Evolutionary conservation across 805 yeast genomes (phyloP).

Genomic region (Starmerella bacillaris): DNA sequence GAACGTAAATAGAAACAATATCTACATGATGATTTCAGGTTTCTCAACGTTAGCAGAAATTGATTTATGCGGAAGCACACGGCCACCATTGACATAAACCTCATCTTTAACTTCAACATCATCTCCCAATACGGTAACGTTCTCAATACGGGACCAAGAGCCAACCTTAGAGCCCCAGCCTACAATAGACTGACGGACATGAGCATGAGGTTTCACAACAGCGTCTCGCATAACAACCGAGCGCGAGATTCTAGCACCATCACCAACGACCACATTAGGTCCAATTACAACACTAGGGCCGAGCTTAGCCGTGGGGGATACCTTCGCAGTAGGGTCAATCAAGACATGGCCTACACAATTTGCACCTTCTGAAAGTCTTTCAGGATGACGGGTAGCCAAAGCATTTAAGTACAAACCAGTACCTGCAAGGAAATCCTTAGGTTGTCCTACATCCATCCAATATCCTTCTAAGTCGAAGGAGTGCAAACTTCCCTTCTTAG

Average conservation of each 20-base stretch:
- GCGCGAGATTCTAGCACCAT: conserved; percentile 96
- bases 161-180: conserved; percentile 99
- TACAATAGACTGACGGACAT: conserved; percentile 92
- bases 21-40: conserved; percentile 93
- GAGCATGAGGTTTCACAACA: conserved; percentile 87
- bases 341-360: conserved; percentile 78
- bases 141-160: conserved; percentile 97
- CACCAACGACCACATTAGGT: conserved; percentile 88
- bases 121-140: conserved; percentile 94
- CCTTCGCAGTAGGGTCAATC: conserved; percentile 87
- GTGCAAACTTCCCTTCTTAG: conserved; percentile 71
- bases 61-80: conserved; percentile 95
- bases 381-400: conserved; percentile 61
- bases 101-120: conserved; percentile 97
- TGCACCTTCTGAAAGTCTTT: conserved; percentile 43
- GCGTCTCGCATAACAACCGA: conserved; percentile 86
- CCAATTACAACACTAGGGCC: conserved; percentile 98
- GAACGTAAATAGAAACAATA: conserved; percentile 15
- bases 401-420: conserved; percentile 81
- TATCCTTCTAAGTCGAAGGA: conserved; percentile 96
- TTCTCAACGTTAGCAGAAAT: conserved; percentile 91
- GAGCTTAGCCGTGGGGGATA: conserved; percentile 79
- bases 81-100: conserved; percentile 97
- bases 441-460: conserved; percentile 99
- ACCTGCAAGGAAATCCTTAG: conserved; percentile 97